Evolutionary conservation across 208 protist species (phyloP).

Genomic region (Leishmania gerbilli): DNA sequence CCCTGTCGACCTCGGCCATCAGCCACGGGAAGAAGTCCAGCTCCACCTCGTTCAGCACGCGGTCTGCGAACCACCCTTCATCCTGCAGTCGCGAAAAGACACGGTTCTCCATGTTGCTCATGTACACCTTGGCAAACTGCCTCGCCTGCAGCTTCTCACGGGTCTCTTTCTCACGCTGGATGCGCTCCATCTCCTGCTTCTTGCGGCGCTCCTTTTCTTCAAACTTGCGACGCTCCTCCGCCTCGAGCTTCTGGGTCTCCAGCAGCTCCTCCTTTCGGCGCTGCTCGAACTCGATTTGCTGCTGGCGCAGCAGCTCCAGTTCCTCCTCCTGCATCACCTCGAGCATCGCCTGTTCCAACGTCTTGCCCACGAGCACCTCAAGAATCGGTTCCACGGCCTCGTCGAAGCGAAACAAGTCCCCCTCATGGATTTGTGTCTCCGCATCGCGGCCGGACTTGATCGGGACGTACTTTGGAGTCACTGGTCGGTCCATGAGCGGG

Average conservation of each 20-base stretch:
- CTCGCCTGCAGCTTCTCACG: constrained; percentile 93
- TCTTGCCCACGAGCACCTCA: constrained; percentile 97
- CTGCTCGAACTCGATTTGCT: constrained; percentile 96
- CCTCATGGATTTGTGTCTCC: constrained; percentile 96
- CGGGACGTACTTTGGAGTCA: constrained; percentile 94
- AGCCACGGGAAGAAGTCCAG: constrained; percentile 96
- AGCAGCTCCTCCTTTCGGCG: constrained; percentile 95
- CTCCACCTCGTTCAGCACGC: constrained; percentile 94
- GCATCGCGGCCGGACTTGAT: constrained; percentile 94
- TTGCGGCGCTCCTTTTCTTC: constrained; percentile 97
- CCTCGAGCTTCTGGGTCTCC: constrained; percentile 95
- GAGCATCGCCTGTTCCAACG: constrained; percentile 96
- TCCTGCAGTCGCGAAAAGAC: constrained; percentile 93
- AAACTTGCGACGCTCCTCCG: constrained; percentile 93
- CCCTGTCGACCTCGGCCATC: constrained; percentile 75
- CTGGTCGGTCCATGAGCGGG: constrained; percentile 94
- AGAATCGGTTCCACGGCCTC: constrained; percentile 96
- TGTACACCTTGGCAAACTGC: constrained; percentile 93
- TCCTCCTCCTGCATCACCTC: constrained; percentile 99
- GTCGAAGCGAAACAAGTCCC: constrained; percentile 98
- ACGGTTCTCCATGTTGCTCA: constrained; percentile 90
- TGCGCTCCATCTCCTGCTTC: constrained; percentile 92
- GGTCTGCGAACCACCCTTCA: constrained; percentile 96
- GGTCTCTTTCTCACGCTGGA: constrained; percentile 89
- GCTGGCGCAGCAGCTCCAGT: constrained; percentile 90